Evolutionary conservation across 129 eudicot genomes (phyloP), one percentile per base, ranked within the genome.

Genomic region (Kitagawia praeruptora): DNA sequence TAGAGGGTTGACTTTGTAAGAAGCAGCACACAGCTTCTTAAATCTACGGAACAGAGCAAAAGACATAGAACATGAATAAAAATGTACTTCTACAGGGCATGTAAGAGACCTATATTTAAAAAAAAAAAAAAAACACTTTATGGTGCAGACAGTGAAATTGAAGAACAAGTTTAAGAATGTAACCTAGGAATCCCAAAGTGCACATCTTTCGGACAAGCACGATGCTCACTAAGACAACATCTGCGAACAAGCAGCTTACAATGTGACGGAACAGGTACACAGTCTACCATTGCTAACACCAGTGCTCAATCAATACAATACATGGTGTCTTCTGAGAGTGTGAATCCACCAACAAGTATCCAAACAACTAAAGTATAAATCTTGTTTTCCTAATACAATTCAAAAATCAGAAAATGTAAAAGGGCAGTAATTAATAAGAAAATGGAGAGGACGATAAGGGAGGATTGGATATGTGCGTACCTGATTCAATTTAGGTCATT

Each of bases 211-310:
- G 86, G 83, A 76, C 74, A 47, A 45, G 80, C 67, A 75, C 70
- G 74, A 37, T 46, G 81, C 81, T 82, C 82, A 27, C 79, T 77
- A 18, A 75, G 58, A 70, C 80, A 27, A 67, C 63, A 77, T 83
- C 92, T 80, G n/a, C 19, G 75, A 41, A 66, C 41, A 23, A 79
- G 88, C 42, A 83, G 84, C 89, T 88, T 87, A 6, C 84, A 48
- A 81, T 79, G 74, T 49, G 89, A 85, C 42, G 88, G 80, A 27
- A 91, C 80, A 54, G 90, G 89, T 48, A 83, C 89, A 81, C 82
- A 86, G 64, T 85, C 89, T 25, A 94, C 86, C 98, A 93, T 93
- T 72, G 39, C 45, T 72, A 71, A 54, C 37, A 46, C 56, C 61
- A 25, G 39, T 41, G 70, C 80, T 47, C 82, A 77, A 70, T 89